Conservation (phyloP, 495 filamentous ascomycete species). For the Lasiosphaeria ovina region DNA sequence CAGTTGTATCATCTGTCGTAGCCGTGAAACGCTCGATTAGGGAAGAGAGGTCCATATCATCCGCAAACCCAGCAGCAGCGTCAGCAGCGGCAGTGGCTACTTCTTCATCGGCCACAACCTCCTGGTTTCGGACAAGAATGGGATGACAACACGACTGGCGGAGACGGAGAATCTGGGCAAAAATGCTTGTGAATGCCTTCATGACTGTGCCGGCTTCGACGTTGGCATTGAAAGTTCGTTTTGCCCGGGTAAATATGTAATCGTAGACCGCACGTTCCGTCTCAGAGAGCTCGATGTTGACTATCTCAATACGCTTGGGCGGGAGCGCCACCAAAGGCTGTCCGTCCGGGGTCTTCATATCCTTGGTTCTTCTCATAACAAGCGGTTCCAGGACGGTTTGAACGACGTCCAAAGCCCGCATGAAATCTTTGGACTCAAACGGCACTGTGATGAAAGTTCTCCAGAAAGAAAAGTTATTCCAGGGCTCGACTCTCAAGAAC, state of each 20-base stretch:
- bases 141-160: slow-evolving; percentile 96
- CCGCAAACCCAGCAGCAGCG: slow-evolving; percentile 72
- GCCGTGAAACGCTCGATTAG: slow-evolving; percentile 80
- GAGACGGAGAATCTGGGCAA: slow-evolving; percentile 92
- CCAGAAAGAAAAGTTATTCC: slow-evolving; percentile 99
- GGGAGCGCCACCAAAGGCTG: slow-evolving; percentile 82
- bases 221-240: slow-evolving; percentile 77
- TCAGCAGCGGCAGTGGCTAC: slow-evolving; percentile 79
- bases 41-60: slow-evolving; percentile 92
- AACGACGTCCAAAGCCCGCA: slow-evolving; percentile 91
- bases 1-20: slow-evolving; percentile 62
- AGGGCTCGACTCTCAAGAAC: slow-evolving; percentile 91
- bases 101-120: slow-evolving; percentile 83
- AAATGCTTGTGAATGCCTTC: slow-evolving; percentile 92
- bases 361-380: slow-evolving; percentile 92
- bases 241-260: slow-evolving; percentile 78
- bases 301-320: slow-evolving; percentile 74
- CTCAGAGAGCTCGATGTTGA: slow-evolving; percentile 79
- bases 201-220: slow-evolving; percentile 88
- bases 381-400: slow-evolving; percentile 94
- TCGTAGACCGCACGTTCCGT: slow-evolving; percentile 89
- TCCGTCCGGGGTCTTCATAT: slow-evolving; percentile 94
- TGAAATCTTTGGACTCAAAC: slow-evolving; percentile 91
- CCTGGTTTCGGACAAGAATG: slow-evolving; percentile 77
- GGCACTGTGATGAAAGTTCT: slow-evolving; percentile 97